Evolutionary conservation across 495 filamentous ascomycete species (phyloP), one percentile per base, ranked within the genome.

Genomic region (Neurospora tetraspora): DNA sequence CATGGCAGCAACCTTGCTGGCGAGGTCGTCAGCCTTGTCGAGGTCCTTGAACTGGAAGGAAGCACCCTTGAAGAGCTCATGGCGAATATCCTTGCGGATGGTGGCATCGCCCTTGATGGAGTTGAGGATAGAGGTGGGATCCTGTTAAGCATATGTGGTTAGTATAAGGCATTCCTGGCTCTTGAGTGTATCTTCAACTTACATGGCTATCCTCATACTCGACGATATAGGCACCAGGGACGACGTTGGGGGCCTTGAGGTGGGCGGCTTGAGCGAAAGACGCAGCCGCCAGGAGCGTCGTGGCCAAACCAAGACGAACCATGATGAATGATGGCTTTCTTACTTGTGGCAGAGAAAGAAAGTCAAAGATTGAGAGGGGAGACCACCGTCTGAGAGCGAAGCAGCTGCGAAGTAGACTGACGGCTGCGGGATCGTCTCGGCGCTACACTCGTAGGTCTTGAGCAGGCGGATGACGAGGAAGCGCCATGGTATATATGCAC

Each of bases 191-290:
- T 73, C 69, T 68, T 45, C 71, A 72, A 71, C 80, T 75, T 79
- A 85, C 84, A 77, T 81, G 77, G 69, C 81, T 78, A 61, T 83
- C 80, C 68, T 85, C 83, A 74, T 85, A 85, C 73, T 86, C 84
- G 68, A 86, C 80, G 73, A 86, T 84, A 77, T 85, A 86, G 7
- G 83, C 83, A 16, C 84, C 84, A 23, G 82, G 75, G 69, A 86
- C 74, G 39, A 77, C 71, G 4, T 45, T 34, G 2, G 79, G 78
- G 5, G 74, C 78, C 65, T 72, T 69, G 74, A 68, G 70, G 70
- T 73, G 31, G 75, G 76, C 73, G 70, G 78, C 77, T 39, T 76
- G 74, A 69, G 76, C 79, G 70, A 79, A 74, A 68, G 74, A 70
- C 10, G 75, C 74, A 34, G 77, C 79, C 68, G 81, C 78, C 71